Evolutionary conservation across 345 rosid species (phyloP).

Genomic region (Ceriops decandra): DNA sequence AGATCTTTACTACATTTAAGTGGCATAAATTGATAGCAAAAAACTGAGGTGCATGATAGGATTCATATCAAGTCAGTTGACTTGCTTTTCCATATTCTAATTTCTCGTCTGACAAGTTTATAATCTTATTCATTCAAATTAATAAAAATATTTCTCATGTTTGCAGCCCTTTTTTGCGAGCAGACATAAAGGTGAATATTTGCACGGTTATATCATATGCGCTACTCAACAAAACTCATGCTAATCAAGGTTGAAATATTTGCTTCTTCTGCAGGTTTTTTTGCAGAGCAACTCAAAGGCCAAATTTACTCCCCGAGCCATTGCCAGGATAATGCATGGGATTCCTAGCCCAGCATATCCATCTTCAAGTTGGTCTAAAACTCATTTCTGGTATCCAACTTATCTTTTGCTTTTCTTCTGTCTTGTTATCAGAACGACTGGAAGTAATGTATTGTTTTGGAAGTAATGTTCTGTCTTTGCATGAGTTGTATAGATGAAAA

Average conservation of each 20-base stretch:
- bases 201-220: constrained; percentile 9
- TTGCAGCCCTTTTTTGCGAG: constrained; percentile 86
- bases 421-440: neutral
- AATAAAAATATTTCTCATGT: constrained; percentile 24
- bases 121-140: constrained; percentile 16
- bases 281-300: constrained; percentile 70
- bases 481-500: neutral
- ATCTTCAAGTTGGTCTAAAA: constrained; percentile 65
- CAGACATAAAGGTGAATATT: constrained; percentile 83
- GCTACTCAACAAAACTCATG: constrained; percentile 12
- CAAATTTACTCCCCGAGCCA: constrained; percentile 88
- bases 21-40: neutral
- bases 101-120: neutral
- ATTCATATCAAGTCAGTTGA: neutral
- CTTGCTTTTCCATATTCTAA: neutral
- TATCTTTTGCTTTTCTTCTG: neutral
- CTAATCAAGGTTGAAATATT: constrained; percentile 1
- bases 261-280: constrained; percentile 58
- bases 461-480: too few species aligned
- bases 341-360: constrained; percentile 90
- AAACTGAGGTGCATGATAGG: constrained; percentile 2
- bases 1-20: constrained; percentile 6
- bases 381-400: constrained; percentile 81
- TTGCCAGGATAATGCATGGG: constrained; percentile 94
- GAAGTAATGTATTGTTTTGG: too few species aligned